These are phyloP conservation scores for Yamadazyma nakazawae DNA, from an alignment of 805 yeast genomes.

Conservation along the genomic window DNA sequence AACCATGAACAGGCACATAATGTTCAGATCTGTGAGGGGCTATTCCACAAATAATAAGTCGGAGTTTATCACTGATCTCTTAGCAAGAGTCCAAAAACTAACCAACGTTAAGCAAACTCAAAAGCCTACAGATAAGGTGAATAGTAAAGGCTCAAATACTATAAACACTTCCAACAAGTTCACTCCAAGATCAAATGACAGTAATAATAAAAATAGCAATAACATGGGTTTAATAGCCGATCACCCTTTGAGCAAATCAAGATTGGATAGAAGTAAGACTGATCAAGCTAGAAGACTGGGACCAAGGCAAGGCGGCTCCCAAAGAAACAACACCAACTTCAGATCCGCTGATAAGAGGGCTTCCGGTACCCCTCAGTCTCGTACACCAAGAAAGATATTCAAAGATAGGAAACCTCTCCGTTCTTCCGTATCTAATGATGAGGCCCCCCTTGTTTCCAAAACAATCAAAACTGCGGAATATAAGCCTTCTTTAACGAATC, in stretches of 20 bases:
- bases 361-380: neutral
- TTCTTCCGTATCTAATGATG: neutral
- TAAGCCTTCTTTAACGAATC: conserved; percentile 14
- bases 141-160: neutral
- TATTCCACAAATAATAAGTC: conserved; percentile 12
- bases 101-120: conserved; percentile 7
- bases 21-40: conserved; percentile 8
- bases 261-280: neutral
- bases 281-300: neutral
- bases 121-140: neutral
- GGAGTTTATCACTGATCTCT: conserved; percentile 31
- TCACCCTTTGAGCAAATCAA: conserved; percentile 18
- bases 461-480: conserved; percentile 4
- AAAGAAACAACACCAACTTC: neutral
- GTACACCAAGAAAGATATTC: neutral
- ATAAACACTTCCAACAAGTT: neutral
- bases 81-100: conserved; percentile 32
- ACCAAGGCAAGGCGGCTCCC: neutral
- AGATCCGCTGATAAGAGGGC: neutral
- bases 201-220: neutral
- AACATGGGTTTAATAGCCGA: conserved; percentile 10
- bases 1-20: conserved; percentile 1
- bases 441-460: conserved; percentile 6
- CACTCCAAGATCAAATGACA: neutral
- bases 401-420: neutral